Evolutionary conservation across 208 protist species (phyloP), one percentile per base, ranked within the genome.

Genomic region (Acanthamoeba triangularis): DNA sequence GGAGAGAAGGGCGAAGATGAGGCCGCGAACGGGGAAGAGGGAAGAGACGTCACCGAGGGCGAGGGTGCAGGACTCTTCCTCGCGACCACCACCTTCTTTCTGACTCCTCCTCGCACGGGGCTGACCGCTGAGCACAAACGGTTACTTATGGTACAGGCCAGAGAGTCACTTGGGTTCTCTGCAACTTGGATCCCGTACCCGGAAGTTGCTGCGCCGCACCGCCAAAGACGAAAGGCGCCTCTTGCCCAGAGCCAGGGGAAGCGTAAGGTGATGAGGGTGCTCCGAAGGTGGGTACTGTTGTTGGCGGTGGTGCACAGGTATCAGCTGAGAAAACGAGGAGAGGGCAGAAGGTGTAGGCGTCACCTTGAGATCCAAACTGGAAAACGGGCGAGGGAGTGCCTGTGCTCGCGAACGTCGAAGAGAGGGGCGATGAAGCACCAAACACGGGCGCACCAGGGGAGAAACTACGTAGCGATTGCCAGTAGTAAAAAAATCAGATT

Each of bases 1-100:
- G 78, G 49, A 4, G 78, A 87, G 78, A 87, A 87, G 49, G 78
- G 78, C 44, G 78, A 87, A 18, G 78, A 41, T n/a, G 30, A 35
- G 23, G 78, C 16, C 7, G 25, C 30, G 33, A 30, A 20, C 41
- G 78, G 78, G 20, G 78, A 63, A 47, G 76, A 23, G 76, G 78
- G 47, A 28, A 30, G n/a, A 87, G 78, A 54, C 30, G 78, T 8
- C 20, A 47, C 5, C 78, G 78, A 59, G 47, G 63, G 63, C 13
- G 63, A 72, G 28, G 11, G 56, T 18, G 20, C 23, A 41, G 37
- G 37, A 28, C 56, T 63, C 56, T 63, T 63, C 20, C 63, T 72
- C n/a, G n/a, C 14, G 23, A n/a, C 13, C 6, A 72, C 63, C 0
- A 72, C n/a, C 74, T 82, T 82, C 74, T 16, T 82, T 18, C 37